Evolutionary conservation across 306 rosid species (phyloP).

Genomic region (Rosa lucieae): DNA sequence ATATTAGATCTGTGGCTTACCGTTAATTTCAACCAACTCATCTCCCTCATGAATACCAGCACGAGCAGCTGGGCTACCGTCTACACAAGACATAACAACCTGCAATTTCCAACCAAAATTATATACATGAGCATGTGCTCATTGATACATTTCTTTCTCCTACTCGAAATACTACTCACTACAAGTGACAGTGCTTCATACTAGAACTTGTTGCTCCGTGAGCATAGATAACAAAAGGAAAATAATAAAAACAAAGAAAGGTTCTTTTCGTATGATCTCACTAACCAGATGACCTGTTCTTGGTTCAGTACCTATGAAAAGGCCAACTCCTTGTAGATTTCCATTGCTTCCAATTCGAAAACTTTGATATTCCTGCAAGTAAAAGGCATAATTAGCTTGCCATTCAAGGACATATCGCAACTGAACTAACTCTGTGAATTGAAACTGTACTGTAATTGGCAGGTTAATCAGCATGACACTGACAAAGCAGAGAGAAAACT

Average conservation of each 20-base stretch:
- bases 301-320: conserved; percentile 81
- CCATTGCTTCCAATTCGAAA: conserved; percentile 91
- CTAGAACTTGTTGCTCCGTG: background rate
- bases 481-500: conserved; percentile 18
- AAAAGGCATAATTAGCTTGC: conserved; percentile 23
- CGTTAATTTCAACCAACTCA: conserved; percentile 88
- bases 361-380: conserved; percentile 82
- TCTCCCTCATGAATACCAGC: conserved; percentile 95
- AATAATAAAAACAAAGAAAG: background rate
- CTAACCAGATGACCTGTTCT: conserved; percentile 88
- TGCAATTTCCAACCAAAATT: conserved; percentile 33
- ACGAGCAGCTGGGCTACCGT: conserved; percentile 93
- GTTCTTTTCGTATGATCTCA: conserved; percentile 7
- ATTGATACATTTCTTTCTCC: background rate
- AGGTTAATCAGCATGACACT: background rate
- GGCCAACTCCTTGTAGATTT: conserved; percentile 91
- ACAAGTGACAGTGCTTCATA: background rate
- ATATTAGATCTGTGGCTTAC: conserved; percentile 34
- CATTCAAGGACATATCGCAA: conserved; percentile 9
- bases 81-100: conserved; percentile 85
- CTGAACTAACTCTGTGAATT: background rate
- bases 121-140: conserved; percentile 6
- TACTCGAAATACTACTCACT: background rate
- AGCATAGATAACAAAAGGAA: background rate
- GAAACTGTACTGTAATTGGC: background rate